Evolutionary conservation across 78 protist genomes (phyloP), one percentile per base, ranked within the genome.

Genomic region (Diacronema lutheri): DNA sequence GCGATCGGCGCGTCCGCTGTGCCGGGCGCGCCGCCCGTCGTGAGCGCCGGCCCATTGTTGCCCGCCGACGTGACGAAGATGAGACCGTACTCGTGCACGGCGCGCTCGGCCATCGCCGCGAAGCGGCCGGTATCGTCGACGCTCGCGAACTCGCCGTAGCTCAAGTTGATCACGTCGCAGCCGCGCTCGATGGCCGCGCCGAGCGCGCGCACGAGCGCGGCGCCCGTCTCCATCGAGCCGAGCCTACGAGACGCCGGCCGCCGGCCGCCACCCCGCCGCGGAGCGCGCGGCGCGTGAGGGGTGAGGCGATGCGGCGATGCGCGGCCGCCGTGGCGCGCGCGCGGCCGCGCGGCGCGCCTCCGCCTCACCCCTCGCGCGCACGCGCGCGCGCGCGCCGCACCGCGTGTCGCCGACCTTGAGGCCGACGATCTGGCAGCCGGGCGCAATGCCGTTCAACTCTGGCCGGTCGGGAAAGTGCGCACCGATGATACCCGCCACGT

Each of bases 1-100:
- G 90, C 58, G 23, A 93, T 93, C 84, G 64, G 4, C 11, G 58
- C 68, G 19, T 58, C 13, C n/a, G 41, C 20, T 16, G 84, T 19
- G 55, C 94, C 91, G 31, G 95, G 95, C 26, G 89, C 41, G 61
- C 92, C 92, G 35, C 74, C 79, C 37, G 93, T 78, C 38, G 90
- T 38, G 72, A 91, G 88, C 33, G 92, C 90, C 7, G 94, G 94
- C 19, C 95, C 95, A 44, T 80, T 61, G 91, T 93, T 93, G 68
- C 93, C 89, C 23, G 82, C 88, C 14, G 91, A 81, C 33, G 68
- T 13, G 26, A 41, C 14, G 58, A 81, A 71, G 40, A 46, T 44
- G 37, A 86, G 13, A 58, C 76, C 80, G 29, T 16, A 23, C 71
- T 79, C 12, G 60, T 55, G 16, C 46, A 90, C 91, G 21, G 85